These are phyloP conservation scores for Penicillium paxilli DNA, from an alignment of 495 filamentous ascomycete species.

Conservation along the genomic window DNA sequence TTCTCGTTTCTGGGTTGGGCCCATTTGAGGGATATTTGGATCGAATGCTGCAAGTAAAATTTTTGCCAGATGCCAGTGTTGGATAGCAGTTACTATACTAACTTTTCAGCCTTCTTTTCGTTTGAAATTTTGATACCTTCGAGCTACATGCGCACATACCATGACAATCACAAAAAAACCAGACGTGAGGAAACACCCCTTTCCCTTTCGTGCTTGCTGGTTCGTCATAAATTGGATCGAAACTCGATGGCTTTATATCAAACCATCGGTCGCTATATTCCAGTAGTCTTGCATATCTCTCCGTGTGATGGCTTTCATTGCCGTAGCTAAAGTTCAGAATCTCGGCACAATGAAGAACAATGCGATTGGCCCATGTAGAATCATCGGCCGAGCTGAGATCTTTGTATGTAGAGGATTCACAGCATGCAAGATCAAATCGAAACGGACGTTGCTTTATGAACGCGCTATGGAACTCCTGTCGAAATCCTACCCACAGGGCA, in stretches of 20 bases:
- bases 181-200: background rate
- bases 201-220: background rate
- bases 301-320: background rate
- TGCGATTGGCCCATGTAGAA: constrained; percentile 28
- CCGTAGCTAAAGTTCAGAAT: constrained; percentile 11
- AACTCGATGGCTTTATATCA: background rate
- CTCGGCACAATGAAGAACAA: constrained; percentile 28
- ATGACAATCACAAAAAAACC: constrained; percentile 4
- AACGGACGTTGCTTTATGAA: constrained; percentile 33
- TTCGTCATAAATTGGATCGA: background rate
- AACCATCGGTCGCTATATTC: background rate
- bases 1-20: background rate
- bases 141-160: background rate
- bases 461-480: constrained; percentile 33
- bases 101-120: background rate
- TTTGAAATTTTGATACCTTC: background rate
- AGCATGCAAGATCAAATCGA: constrained; percentile 11
- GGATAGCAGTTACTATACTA: constrained; percentile 3
- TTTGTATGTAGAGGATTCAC: constrained; percentile 12
- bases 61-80: constrained; percentile 3
- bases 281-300: background rate
- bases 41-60: constrained; percentile 5
- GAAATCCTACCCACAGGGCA: constrained; percentile 30
- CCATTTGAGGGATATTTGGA: constrained; percentile 1
- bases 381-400: constrained; percentile 26